A percentile compares a stretch with the other conserved stretches of the same genome.
Evolutionary conservation across 441 rosid species (phyloP).

Genomic region (Gossypium gossypioides): DNA sequence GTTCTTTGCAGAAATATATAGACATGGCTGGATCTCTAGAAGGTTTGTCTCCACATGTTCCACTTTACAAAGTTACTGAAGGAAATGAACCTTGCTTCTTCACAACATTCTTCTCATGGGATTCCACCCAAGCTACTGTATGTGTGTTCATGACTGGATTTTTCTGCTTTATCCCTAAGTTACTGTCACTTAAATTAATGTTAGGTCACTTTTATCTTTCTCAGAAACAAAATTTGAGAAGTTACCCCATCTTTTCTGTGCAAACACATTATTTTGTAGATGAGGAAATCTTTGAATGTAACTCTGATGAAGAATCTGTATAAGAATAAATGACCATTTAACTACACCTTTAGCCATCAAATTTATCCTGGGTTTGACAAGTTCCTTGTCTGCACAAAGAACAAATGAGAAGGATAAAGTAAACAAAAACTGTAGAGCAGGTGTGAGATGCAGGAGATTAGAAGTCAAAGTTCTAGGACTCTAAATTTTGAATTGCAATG

Average conservation of each 20-base stretch:
- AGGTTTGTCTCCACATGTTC: conserved; percentile 69
- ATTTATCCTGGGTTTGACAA: neutral
- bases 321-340: neutral
- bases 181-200: neutral
- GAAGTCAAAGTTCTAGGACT: neutral
- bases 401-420: neutral
- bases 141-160: conserved; percentile 19
- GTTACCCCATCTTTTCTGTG: neutral
- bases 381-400: neutral
- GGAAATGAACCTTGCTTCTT: conserved; percentile 96
- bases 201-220: conserved; percentile 3
- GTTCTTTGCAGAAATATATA: conserved; percentile 64
- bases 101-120: conserved; percentile 87
- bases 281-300: neutral
- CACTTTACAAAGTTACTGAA: conserved; percentile 77
- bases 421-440: neutral
- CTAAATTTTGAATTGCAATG: neutral
- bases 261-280: neutral
- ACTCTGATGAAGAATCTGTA: conserved; percentile 1
- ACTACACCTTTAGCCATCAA: neutral
- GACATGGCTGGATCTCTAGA: conserved; percentile 71
- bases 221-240: conserved; percentile 1
- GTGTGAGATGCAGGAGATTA: neutral
- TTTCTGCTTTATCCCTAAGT: conserved; percentile 14
- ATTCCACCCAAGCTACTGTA: conserved; percentile 66